Evolutionary conservation across 83 land plant species (phyloP).

Genomic region (Thuja plicata): DNA sequence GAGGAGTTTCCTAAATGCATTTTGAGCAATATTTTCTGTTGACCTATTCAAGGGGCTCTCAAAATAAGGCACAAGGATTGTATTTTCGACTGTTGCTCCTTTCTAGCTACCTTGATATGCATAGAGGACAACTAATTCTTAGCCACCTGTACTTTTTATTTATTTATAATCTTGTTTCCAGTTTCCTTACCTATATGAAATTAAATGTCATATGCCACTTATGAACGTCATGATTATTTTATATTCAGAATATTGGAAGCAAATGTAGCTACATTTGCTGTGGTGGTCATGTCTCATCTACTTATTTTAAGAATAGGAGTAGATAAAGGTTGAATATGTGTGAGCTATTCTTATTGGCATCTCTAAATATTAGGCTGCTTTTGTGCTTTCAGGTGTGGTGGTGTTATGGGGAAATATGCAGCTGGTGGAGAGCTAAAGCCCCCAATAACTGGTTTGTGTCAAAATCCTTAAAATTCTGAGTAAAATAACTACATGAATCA

Average conservation of each 20-base stretch:
- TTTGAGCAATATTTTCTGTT: neutral
- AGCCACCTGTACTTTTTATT: neutral
- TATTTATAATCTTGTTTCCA: neutral
- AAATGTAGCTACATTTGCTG: neutral
- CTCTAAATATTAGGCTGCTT: neutral
- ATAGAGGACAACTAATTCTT: neutral
- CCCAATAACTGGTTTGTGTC: conserved; percentile 71
- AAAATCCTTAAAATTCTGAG: conserved; percentile 1
- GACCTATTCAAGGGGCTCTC: neutral
- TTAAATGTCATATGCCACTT: neutral
- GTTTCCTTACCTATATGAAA: neutral
- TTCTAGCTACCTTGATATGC: neutral
- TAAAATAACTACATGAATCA: neutral
- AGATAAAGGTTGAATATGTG: neutral
- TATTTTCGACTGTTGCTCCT: neutral
- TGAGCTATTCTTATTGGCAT: neutral
- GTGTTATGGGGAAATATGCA: conserved; percentile 95
- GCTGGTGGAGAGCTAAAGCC: conserved; percentile 90
- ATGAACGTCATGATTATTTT: neutral
- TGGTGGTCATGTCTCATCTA: neutral
- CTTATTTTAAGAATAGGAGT: neutral
- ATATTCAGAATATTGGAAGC: neutral
- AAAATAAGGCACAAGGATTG: conserved; percentile 3
- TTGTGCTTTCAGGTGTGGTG: conserved; percentile 80
- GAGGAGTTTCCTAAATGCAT: neutral